Evolutionary conservation across 169 alveolate species (phyloP).

Genomic region (Eimeria tenella): DNA sequence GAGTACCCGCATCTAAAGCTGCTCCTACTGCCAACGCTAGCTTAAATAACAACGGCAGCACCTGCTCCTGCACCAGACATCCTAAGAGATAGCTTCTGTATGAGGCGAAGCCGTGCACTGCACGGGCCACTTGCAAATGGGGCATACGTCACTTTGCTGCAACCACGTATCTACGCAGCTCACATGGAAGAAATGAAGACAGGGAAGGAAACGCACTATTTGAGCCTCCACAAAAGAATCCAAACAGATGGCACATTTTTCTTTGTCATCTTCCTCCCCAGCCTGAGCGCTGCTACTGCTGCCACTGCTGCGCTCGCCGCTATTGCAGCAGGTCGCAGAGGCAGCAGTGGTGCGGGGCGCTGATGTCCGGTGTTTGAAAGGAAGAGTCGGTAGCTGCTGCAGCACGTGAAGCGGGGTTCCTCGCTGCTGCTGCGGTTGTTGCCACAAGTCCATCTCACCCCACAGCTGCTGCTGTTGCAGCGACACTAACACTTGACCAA

Average conservation of each 20-base stretch:
- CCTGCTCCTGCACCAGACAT: no score
- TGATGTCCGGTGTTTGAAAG: conserved; percentile 15
- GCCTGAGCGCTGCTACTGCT: background rate
- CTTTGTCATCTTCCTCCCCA: conserved; percentile 7
- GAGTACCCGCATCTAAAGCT: no score
- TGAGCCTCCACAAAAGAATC: conserved; percentile 27
- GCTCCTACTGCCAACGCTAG: no score
- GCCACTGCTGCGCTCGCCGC: background rate
- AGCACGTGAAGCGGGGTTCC: conserved; percentile 46
- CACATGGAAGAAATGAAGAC: conserved; percentile 27
- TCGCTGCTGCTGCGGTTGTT: conserved; percentile 16
- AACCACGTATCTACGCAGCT: conserved; percentile 52
- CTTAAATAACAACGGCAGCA: no score
- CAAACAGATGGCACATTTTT: conserved; percentile 37
- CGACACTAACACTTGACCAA: background rate
- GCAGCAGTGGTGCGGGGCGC: background rate
- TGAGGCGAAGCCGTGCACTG: conserved; percentile 11
- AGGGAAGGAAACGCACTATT: conserved; percentile 42
- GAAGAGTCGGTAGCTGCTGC: conserved; percentile 52
- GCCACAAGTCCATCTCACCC: background rate
- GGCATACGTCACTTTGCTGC: conserved; percentile 32
- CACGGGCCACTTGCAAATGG: conserved; percentile 57
- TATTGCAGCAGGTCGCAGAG: background rate
- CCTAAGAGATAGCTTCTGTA: conserved; percentile 1
- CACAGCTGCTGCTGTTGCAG: conserved; percentile 45